phyloP scores from a whole-genome alignment of 305 asterid species.

The Fraxinus sp. region DNA sequence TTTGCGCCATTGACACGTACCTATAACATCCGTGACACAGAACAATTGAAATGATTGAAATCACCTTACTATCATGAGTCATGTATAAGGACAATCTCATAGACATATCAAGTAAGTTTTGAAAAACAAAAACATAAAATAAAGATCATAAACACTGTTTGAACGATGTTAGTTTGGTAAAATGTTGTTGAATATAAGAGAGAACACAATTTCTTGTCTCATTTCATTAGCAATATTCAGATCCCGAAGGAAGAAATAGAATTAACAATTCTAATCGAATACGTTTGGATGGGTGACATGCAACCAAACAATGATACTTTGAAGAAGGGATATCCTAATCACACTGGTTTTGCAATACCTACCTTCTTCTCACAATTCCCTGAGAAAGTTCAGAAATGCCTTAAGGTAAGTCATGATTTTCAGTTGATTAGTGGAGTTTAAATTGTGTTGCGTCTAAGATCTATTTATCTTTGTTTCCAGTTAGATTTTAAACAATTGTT shows the following conservation, averaged over 20 bases:
- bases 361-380: conserved; percentile 45
- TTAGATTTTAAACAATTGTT: conserved; percentile 35
- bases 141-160: neutral
- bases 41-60: neutral
- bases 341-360: conserved; percentile 30
- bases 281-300: conserved; percentile 32
- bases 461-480: conserved; percentile 28
- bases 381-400: conserved; percentile 39
- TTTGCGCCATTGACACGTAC: neutral
- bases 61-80: neutral
- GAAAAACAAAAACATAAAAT: neutral
- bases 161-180: neutral
- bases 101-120: neutral
- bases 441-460: conserved; percentile 3
- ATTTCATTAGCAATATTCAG: conserved; percentile 1
- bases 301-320: conserved; percentile 18
- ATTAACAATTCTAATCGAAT: conserved; percentile 6
- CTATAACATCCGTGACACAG: neutral
- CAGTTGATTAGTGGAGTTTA: conserved; percentile 17
- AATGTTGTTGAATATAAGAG: neutral
- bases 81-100: neutral
- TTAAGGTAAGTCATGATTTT: conserved; percentile 39
- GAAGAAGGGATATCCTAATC: conserved; percentile 25
- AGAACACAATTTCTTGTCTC: neutral
- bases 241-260: neutral